Percentiles rank a stretch among this genome's conserved stretches.
These are phyloP conservation scores for Mycena galopus DNA, from an alignment of 768 basidiomycete species.

Conservation along the genomic window DNA sequence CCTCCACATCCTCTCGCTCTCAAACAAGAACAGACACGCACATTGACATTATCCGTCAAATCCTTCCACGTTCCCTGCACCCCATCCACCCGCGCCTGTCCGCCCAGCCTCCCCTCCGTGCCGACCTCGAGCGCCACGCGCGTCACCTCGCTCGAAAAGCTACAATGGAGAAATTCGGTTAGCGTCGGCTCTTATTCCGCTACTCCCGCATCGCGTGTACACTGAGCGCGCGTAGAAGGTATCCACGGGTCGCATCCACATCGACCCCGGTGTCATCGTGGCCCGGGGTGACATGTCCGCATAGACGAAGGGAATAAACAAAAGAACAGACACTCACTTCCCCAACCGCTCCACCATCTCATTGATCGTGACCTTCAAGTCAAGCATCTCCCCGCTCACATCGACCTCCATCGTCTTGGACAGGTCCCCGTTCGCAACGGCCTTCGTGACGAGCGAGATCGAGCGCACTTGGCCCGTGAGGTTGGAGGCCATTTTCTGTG, in stretches of 20 bases:
- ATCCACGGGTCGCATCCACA: no score
- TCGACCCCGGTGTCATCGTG: no score
- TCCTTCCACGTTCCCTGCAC: conserved; percentile 38
- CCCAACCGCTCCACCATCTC: no score
- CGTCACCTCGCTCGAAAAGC: conserved; percentile 35
- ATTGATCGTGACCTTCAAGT: no score
- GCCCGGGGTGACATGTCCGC: no score
- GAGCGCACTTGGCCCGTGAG: conserved; percentile 33
- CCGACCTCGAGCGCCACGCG: conserved; percentile 36
- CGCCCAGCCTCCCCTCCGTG: conserved; percentile 34
- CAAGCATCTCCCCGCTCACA: conserved; percentile 35
- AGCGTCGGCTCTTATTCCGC: no score
- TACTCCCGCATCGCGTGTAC: no score
- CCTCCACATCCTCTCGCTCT: no score
- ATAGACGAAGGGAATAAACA: no score
- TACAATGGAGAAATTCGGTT: no score
- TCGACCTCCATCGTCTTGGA: conserved; percentile 34
- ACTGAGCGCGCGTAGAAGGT: no score
- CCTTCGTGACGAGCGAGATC: conserved; percentile 37
- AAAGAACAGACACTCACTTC: neutral
- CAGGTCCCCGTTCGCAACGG: conserved; percentile 33
- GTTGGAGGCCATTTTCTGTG: conserved; percentile 84
- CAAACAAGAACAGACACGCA: no score
- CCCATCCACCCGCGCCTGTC: conserved; percentile 34
- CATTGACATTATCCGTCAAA: conserved; percentile 36